Conservation (phyloP, 2,329 filamentous ascomycete species). For the Scedosporium minutisporum region DNA sequence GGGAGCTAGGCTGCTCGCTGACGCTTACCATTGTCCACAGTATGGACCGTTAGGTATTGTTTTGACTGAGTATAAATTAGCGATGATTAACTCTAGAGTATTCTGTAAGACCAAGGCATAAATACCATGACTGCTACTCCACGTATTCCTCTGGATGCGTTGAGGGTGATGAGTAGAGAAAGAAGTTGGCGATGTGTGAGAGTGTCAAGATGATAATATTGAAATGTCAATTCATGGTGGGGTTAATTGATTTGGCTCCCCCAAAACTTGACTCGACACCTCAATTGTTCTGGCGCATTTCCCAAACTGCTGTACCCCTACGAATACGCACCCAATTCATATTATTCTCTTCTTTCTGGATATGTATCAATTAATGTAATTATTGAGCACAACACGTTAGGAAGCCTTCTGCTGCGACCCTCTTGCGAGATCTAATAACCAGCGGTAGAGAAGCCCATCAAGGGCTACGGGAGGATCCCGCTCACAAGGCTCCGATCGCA, state of each 20-base stretch:
- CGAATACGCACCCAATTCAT: not conserved
- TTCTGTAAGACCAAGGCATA: not conserved
- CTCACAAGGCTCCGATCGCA: too few relatives aligned
- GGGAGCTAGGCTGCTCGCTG: not conserved
- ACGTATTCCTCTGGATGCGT: not conserved
- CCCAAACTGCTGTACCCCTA: too few relatives aligned
- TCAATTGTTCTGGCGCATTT: not conserved
- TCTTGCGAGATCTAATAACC: too few relatives aligned
- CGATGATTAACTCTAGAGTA: not conserved
- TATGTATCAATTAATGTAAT: not conserved
- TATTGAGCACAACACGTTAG: too few relatives aligned
- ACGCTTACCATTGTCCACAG: slow-evolving; percentile 68
- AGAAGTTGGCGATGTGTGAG: not conserved
- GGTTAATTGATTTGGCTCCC: not conserved
- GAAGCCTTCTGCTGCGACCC: too few relatives aligned
- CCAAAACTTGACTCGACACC: not conserved
- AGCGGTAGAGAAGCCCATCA: too few relatives aligned
- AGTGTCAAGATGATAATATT: not conserved
- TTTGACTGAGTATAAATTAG: slow-evolving; percentile 59
- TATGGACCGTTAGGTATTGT: slow-evolving; percentile 92
- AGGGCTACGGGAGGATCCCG: too few relatives aligned
- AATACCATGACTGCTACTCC: slow-evolving; percentile 2
- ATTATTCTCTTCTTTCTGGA: not conserved
- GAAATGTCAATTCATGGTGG: not conserved
- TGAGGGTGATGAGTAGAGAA: not conserved